Percentiles rank a stretch among this genome's conserved stretches.
These are phyloP conservation scores for Globisporangium rhizosaccharum DNA, from an alignment of 352 stramenopile genomes.

Conservation along the genomic window DNA sequence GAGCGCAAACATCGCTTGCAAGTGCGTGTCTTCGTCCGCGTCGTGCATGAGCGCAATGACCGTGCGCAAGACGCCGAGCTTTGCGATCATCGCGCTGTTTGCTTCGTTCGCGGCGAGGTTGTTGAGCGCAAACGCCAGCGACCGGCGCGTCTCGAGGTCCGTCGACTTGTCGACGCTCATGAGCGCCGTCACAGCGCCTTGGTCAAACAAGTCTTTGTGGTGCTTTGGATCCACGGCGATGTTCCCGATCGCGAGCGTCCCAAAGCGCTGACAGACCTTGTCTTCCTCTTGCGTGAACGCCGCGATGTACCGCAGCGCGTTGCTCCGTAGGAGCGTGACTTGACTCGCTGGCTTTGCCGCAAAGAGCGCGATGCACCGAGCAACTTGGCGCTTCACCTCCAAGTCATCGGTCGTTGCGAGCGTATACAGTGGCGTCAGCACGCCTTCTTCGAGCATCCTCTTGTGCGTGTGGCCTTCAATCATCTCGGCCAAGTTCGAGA, in stretches of 20 bases:
- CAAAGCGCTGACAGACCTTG: constrained; percentile 83
- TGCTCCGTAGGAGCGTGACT: constrained; percentile 75
- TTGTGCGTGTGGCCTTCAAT: constrained; percentile 93
- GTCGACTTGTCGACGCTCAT: constrained; percentile 80
- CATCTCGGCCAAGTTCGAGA: constrained; percentile 96
- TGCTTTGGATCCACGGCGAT: constrained; percentile 84
- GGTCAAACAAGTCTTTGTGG: constrained; percentile 92
- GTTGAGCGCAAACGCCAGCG: constrained; percentile 93
- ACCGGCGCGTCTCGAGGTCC: constrained; percentile 89
- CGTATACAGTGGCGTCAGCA: constrained; percentile 87
- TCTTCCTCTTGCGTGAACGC: constrained; percentile 82
- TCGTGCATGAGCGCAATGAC: constrained; percentile 86
- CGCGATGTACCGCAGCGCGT: constrained; percentile 86
- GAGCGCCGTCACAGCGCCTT: constrained; percentile 85
- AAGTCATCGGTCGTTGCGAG: constrained; percentile 69
- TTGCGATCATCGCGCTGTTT: constrained; percentile 85
- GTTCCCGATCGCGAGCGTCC: constrained; percentile 90
- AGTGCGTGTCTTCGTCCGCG: constrained; percentile 88
- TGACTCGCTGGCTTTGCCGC: constrained; percentile 91
- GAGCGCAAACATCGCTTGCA: constrained; percentile 91
- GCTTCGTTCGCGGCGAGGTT: constrained; percentile 90
- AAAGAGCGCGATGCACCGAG: constrained; percentile 91
- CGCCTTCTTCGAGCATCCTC: constrained; percentile 92
- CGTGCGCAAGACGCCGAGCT: constrained; percentile 80
- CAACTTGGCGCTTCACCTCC: constrained; percentile 90